Evolutionary conservation across 352 stramenopile genomes (phyloP).

Genomic region (Blastocystis sp.): DNA sequence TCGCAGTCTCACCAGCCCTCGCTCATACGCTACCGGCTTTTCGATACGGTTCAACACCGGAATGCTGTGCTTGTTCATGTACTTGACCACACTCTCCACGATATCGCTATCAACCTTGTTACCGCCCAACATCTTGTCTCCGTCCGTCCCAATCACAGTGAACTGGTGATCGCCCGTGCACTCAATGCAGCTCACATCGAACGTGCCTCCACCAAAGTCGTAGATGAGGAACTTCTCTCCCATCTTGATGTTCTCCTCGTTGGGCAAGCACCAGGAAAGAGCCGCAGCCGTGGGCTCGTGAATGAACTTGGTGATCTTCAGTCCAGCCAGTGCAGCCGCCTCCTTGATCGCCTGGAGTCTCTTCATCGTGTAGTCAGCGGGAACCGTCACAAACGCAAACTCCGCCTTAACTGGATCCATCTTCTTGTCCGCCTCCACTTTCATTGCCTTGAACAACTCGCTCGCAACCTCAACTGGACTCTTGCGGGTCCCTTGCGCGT

Average conservation of each 20-base stretch:
- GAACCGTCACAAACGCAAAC: constrained; percentile 31
- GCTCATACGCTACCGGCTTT: neutral
- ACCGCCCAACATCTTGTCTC: constrained; percentile 76
- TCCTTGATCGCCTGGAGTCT: constrained; percentile 13
- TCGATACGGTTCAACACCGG: constrained; percentile 86
- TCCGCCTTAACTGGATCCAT: neutral
- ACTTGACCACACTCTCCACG: constrained; percentile 85
- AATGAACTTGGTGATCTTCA: constrained; percentile 56
- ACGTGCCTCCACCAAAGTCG: constrained; percentile 59
- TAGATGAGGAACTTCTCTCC: constrained; percentile 21
- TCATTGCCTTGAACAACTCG: constrained; percentile 60
- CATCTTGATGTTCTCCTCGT: neutral
- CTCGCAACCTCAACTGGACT: constrained; percentile 33
- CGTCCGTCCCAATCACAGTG: constrained; percentile 51
- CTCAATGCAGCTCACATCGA: constrained; percentile 20
- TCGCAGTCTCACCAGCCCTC: neutral
- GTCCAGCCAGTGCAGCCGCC: constrained; percentile 9
- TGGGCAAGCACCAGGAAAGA: neutral
- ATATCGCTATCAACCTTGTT: constrained; percentile 76
- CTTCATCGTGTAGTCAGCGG: neutral
- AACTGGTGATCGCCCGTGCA: neutral
- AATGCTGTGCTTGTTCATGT: constrained; percentile 89
- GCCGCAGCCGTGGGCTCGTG: constrained; percentile 23
- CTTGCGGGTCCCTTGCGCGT: neutral
- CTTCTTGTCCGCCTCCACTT: neutral